Conservation (phyloP, 768 basidiomycete genomes). For the Mycena albidolilacea region DNA sequence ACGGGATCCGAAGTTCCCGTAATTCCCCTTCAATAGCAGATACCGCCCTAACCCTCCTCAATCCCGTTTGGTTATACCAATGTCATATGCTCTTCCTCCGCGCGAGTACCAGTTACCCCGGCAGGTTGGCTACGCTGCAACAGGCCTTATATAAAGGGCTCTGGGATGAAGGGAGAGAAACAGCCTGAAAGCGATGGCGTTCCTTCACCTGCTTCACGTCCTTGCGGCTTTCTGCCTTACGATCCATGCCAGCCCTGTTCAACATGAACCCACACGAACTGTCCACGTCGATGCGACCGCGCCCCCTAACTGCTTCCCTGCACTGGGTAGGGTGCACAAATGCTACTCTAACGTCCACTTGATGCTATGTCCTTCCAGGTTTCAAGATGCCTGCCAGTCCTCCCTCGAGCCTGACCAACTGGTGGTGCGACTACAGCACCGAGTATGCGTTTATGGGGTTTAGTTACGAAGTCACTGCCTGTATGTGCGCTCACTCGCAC, state of each 20-base stretch:
- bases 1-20: slow-evolving; percentile 14
- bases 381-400: slow-evolving; percentile 70
- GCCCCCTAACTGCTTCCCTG: slow-evolving; percentile 57
- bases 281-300: slow-evolving; percentile 29
- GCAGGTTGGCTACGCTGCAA: slow-evolving; percentile 1
- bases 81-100: slow-evolving; percentile 32
- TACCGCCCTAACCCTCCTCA: background rate
- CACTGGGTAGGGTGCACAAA: slow-evolving; percentile 40
- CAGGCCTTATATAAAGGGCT: slow-evolving; percentile 16
- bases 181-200: slow-evolving; percentile 16
- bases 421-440: slow-evolving; percentile 76
- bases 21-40: slow-evolving; percentile 19
- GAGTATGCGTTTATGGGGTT: slow-evolving; percentile 87
- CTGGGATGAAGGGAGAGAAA: background rate
- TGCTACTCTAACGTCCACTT: no score
- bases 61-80: background rate
- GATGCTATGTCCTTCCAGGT: slow-evolving; percentile 30
- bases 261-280: slow-evolving; percentile 18
- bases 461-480: slow-evolving; percentile 80
- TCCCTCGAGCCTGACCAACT: slow-evolving; percentile 61
- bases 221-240: slow-evolving; percentile 6
- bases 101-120: slow-evolving; percentile 6
- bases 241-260: slow-evolving; percentile 5
- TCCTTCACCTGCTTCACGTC: slow-evolving; percentile 12
- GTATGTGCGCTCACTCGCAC: slow-evolving; percentile 53